phyloP scores from a whole-genome alignment of 1,284 basidiomycete genomes.

The Moesziomyces aphidis region DNA sequence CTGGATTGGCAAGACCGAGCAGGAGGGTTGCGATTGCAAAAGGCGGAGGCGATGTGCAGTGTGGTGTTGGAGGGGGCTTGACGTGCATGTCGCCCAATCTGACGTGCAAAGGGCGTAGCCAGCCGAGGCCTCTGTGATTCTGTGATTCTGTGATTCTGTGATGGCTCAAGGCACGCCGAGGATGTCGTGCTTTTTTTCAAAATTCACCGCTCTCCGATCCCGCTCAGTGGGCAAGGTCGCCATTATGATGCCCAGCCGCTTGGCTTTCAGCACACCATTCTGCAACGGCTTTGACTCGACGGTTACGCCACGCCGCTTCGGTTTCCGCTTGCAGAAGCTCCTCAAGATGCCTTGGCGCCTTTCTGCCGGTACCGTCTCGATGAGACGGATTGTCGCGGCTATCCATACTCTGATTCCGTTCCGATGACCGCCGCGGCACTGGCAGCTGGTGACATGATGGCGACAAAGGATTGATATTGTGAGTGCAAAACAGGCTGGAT shows the following conservation, averaged over 20 bases:
- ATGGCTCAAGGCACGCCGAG: slow-evolving; percentile 3
- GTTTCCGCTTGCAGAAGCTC: too few relatives aligned
- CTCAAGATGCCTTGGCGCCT: too few relatives aligned
- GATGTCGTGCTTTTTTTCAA: slow-evolving; percentile 26
- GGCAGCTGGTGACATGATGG: not conserved
- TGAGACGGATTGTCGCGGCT: too few relatives aligned
- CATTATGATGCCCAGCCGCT: not conserved
- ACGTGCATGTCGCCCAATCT: slow-evolving; percentile 23
- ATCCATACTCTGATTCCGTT: not conserved
- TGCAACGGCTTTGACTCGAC: too few relatives aligned
- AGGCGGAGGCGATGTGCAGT: not conserved
- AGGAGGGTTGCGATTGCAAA: not conserved
- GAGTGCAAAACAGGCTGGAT: not conserved
- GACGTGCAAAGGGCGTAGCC: slow-evolving; percentile 14
- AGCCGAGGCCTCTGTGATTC: not conserved
- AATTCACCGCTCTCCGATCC: slow-evolving; percentile 1
- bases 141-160: not conserved
- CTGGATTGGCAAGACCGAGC: not conserved
- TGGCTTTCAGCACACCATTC: not conserved
- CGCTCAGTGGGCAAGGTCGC: too few relatives aligned
- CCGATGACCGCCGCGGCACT: too few relatives aligned
- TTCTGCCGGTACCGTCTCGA: too few relatives aligned
- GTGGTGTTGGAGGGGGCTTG: slow-evolving; percentile 9
- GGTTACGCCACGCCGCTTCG: too few relatives aligned
- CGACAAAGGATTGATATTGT: not conserved